These are phyloP conservation scores for Neurospora sp. DNA, from an alignment of 495 filamentous ascomycete species.

Conservation along the genomic window DNA sequence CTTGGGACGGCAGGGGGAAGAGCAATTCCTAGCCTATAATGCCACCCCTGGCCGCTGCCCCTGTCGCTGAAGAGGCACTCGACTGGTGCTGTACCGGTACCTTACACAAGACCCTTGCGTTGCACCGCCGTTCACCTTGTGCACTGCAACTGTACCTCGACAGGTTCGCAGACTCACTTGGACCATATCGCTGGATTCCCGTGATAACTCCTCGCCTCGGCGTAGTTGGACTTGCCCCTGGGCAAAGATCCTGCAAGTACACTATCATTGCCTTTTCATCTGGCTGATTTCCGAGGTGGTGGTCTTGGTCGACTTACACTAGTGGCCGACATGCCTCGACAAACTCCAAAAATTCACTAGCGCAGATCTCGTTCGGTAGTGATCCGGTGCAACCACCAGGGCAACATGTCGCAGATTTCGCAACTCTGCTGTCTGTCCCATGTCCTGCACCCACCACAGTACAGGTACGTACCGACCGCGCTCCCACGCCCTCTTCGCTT, in stretches of 20 bases:
- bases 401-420: not conserved
- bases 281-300: not conserved
- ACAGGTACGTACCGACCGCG: not conserved
- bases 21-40: not conserved
- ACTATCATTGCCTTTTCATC: not conserved
- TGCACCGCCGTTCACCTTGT: slow-evolving; percentile 8
- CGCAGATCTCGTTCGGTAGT: not conserved
- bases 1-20: not conserved
- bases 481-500: not conserved
- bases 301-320: not conserved
- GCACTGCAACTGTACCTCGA: not conserved
- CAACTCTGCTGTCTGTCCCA: not conserved
- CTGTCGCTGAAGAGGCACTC: not conserved
- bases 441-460: not conserved
- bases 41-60: not conserved
- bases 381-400: not conserved
- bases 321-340: not conserved
- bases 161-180: not conserved
- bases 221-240: not conserved
- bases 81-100: not conserved
- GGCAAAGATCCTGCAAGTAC: not conserved
- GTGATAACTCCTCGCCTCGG: not conserved
- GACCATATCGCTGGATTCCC: slow-evolving; percentile 2
- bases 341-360: not conserved
- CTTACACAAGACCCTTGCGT: not conserved